Evolutionary conservation across 2,329 filamentous ascomycete genomes (phyloP).

Genomic region (Ophiocordyceps camponoti-rufipedis): DNA sequence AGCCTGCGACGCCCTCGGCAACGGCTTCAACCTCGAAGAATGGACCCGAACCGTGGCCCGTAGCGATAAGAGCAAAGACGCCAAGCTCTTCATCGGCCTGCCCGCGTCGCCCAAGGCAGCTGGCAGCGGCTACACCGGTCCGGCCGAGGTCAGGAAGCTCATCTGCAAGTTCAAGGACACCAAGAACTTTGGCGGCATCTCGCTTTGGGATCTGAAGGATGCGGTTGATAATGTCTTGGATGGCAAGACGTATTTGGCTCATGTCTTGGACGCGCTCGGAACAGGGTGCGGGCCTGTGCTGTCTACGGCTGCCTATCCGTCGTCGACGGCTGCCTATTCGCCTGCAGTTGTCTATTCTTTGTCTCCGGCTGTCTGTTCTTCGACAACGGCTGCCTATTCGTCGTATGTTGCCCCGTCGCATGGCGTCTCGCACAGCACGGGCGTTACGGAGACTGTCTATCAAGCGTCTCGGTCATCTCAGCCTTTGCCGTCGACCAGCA

Average conservation of each 20-base stretch:
- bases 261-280: conserved; percentile 17
- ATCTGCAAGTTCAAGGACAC: conserved; percentile 19
- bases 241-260: conserved; percentile 18
- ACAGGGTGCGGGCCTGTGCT: conserved; percentile 14
- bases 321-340: background rate
- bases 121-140: conserved; percentile 16
- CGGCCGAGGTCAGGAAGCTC: conserved; percentile 14
- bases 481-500: no score
- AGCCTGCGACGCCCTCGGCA: conserved; percentile 15
- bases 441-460: no score
- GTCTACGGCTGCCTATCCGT: background rate
- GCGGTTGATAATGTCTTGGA: conserved; percentile 12
- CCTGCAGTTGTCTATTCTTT: background rate
- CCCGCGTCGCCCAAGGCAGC: conserved; percentile 13
- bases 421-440: no score
- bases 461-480: no score
- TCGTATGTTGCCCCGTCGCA: no score
- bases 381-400: background rate
- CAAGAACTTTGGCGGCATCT: conserved; percentile 24
- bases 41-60: conserved; percentile 18
- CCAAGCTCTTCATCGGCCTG: conserved; percentile 28
- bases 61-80: conserved; percentile 17
- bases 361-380: background rate
- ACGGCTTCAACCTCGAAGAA: conserved; percentile 23
- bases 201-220: conserved; percentile 24